Evolutionary conservation across 106 monocot genomes (phyloP).

Genomic region (Platanthera zijinensis): DNA sequence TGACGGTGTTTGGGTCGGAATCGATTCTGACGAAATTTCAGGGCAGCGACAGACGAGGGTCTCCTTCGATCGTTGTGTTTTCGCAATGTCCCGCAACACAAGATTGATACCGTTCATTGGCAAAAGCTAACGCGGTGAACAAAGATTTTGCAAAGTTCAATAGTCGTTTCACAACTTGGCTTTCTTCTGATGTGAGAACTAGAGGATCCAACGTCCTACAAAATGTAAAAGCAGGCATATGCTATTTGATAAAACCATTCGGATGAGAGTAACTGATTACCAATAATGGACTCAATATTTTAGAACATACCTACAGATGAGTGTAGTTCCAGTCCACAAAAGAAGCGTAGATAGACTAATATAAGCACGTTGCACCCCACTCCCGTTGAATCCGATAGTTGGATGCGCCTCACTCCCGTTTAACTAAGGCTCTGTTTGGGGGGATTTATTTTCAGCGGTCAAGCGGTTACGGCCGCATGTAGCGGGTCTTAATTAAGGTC

Average conservation of each 20-base stretch:
- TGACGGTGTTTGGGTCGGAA: too few relatives aligned
- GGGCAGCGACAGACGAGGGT: too few relatives aligned
- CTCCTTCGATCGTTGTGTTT: too few relatives aligned
- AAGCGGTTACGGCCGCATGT: too few relatives aligned
- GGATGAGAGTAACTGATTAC: neutral
- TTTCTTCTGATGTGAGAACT: conserved; percentile 60
- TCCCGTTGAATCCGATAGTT: too few relatives aligned
- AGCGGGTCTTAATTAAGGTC: too few relatives aligned
- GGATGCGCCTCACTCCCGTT: too few relatives aligned
- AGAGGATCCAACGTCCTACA: conserved; percentile 67
- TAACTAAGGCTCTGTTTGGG: too few relatives aligned
- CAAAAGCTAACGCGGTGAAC: conserved; percentile 75
- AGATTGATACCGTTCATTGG: neutral
- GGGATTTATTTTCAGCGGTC: too few relatives aligned
- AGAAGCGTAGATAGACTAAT: conserved; percentile 5
- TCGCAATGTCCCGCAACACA: too few relatives aligned
- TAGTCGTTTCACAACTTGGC: conserved; percentile 86
- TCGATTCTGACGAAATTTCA: too few relatives aligned
- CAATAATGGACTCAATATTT: neutral
- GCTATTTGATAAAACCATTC: neutral
- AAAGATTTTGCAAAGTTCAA: conserved; percentile 79
- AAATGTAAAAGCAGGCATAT: conserved; percentile 7
- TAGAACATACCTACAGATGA: conserved; percentile 59
- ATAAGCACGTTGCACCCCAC: too few relatives aligned
- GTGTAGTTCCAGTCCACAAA: conserved; percentile 70